Conservation (phyloP, 352 stramenopile species). For the Globisporangium cystogenes region DNA sequence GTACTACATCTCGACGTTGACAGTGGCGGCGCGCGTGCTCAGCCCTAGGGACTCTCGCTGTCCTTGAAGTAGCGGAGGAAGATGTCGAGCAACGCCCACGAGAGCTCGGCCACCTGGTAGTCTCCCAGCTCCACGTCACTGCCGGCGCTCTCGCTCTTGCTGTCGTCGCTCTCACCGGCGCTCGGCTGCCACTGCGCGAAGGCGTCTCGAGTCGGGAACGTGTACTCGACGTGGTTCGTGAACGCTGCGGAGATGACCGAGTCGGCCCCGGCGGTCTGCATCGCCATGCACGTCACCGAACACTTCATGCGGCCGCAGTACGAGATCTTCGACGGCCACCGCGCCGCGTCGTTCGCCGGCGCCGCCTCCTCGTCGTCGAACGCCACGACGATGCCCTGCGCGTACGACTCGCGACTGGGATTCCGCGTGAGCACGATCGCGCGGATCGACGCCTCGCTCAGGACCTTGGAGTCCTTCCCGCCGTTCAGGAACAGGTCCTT, state of each 20-base stretch:
- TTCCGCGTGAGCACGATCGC: slow-evolving; percentile 42
- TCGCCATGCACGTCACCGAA: slow-evolving; percentile 46
- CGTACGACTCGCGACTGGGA: slow-evolving; percentile 25
- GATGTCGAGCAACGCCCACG: slow-evolving; percentile 13
- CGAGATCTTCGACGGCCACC: slow-evolving; percentile 33
- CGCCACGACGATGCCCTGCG: slow-evolving; percentile 33
- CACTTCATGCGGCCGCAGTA: slow-evolving; percentile 52
- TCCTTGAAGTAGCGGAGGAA: slow-evolving; percentile 14
- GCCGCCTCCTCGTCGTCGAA: slow-evolving; percentile 18
- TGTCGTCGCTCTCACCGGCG: not conserved
- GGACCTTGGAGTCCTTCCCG: slow-evolving; percentile 34
- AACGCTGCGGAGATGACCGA: slow-evolving; percentile 42
- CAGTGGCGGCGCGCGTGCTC: not conserved
- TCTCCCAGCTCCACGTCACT: not conserved
- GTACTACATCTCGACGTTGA: slow-evolving; percentile 4
- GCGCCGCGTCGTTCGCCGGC: not conserved
- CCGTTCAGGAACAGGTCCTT: slow-evolving; percentile 46
- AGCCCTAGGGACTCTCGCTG: not conserved
- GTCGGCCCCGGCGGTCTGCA: slow-evolving; percentile 34
- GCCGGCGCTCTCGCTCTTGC: not conserved
- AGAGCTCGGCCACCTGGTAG: slow-evolving; percentile 7
- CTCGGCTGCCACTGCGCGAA: slow-evolving; percentile 31
- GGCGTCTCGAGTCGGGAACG: slow-evolving; percentile 29
- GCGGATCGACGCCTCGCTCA: slow-evolving; percentile 31
- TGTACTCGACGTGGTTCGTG: slow-evolving; percentile 35